Conservation (phyloP, 805 yeast species). For the Myxozyma melibiosi region DNA sequence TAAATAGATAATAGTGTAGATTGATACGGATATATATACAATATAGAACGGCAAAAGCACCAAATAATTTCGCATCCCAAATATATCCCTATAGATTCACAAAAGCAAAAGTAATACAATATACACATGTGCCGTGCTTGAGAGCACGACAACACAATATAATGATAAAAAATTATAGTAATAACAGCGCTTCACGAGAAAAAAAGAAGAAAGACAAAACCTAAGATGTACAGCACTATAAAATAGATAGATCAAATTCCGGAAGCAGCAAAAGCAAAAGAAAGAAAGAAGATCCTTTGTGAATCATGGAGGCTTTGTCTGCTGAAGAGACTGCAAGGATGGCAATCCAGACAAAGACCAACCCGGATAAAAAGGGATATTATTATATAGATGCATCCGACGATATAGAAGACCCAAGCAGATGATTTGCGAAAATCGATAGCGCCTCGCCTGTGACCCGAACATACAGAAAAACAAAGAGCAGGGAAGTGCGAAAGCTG, state of each 20-base stretch:
- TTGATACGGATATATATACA: background rate
- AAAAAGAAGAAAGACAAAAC: background rate
- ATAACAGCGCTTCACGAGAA: background rate
- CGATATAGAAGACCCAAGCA: background rate
- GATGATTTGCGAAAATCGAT: background rate
- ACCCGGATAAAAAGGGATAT: background rate
- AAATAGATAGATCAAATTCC: background rate
- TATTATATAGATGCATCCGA: background rate
- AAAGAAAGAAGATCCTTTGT: background rate
- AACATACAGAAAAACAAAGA: slow-evolving; percentile 2
- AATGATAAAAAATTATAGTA: background rate
- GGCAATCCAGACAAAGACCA: background rate
- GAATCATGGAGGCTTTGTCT: background rate
- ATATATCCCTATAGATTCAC: background rate
- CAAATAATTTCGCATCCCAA: background rate
- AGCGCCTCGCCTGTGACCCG: slow-evolving; percentile 12
- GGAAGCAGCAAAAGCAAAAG: background rate
- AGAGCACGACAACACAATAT: too few relatives aligned
- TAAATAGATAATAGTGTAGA: too few relatives aligned
- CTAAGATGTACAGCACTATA: background rate
- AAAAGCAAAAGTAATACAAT: background rate
- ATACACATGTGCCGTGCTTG: too few relatives aligned
- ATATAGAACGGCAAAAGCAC: background rate
- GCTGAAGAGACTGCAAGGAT: background rate
- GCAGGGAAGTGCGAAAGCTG: background rate